phyloP scores from a whole-genome alignment of 2,329 filamentous ascomycete genomes.

The Diplodia scrobiculata region DNA sequence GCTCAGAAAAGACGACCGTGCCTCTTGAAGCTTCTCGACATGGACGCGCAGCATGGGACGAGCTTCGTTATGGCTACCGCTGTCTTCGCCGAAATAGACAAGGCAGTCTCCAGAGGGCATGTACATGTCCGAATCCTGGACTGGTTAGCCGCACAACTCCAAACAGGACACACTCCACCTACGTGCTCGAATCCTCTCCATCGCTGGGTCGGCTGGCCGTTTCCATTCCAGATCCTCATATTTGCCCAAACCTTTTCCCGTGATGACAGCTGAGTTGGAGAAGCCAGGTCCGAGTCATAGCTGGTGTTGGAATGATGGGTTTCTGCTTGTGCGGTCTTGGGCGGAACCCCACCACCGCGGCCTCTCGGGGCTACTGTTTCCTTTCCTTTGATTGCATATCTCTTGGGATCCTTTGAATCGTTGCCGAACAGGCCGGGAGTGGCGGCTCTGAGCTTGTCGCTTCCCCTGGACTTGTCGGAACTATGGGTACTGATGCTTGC shows the following conservation, averaged over 20 bases:
- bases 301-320: slow-evolving; percentile 16
- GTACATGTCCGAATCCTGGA: slow-evolving; percentile 46
- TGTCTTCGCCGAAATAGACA: slow-evolving; percentile 45
- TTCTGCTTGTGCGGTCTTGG: slow-evolving; percentile 31
- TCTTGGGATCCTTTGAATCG: slow-evolving; percentile 36
- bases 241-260: slow-evolving; percentile 41
- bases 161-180: slow-evolving; percentile 21
- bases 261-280: slow-evolving; percentile 2
- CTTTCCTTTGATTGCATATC: slow-evolving; percentile 44
- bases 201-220: slow-evolving; percentile 37
- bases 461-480: slow-evolving; percentile 32
- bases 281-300: slow-evolving; percentile 14
- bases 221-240: slow-evolving; percentile 44
- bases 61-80: slow-evolving; percentile 40
- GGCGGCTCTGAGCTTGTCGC: slow-evolving; percentile 17
- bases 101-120: slow-evolving; percentile 39
- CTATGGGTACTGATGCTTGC: slow-evolving; percentile 35
- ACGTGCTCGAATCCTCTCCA: slow-evolving; percentile 46
- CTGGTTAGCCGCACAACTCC: slow-evolving; percentile 23
- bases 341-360: slow-evolving; percentile 45
- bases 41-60: slow-evolving; percentile 43
- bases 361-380: slow-evolving; percentile 45
- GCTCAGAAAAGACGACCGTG: slow-evolving; percentile 44
- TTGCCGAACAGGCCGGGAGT: slow-evolving; percentile 11
- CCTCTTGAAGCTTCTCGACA: slow-evolving; percentile 41